These are phyloP conservation scores for Rhizopus microsporus DNA, from an alignment of 371 early-diverging fungal species.

Conservation along the genomic window DNA sequence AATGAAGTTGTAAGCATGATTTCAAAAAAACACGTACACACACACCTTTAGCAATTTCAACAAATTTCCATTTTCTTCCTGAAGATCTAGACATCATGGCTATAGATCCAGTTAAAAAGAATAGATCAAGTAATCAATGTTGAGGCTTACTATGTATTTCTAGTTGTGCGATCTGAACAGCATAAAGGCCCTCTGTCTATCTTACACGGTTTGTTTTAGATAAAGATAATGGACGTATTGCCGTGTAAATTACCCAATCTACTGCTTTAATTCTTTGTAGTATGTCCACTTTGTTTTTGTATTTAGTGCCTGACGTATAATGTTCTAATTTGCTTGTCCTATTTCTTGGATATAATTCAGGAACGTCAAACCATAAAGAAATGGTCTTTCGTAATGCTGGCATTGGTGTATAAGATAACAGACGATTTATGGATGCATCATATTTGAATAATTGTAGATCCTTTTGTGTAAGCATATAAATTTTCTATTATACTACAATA, in stretches of 20 bases:
- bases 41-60: conserved; percentile 13
- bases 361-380: conserved; percentile 12
- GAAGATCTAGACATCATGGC: conserved; percentile 28
- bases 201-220: background rate
- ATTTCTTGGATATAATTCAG: conserved; percentile 11
- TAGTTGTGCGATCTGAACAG: conserved; percentile 45
- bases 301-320: background rate
- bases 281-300: background rate
- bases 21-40: background rate
- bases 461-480: conserved; percentile 1
- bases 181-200: conserved; percentile 37
- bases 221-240: background rate
- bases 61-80: conserved; percentile 35
- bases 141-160: conserved; percentile 32
- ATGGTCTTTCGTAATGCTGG: conserved; percentile 1
- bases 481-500: background rate
- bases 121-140: background rate
- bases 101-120: background rate
- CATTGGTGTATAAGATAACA: background rate
- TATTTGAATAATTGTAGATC: conserved; percentile 6
- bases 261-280: background rate
- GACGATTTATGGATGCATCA: background rate
- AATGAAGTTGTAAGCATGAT: background rate
- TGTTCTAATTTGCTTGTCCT: background rate
- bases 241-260: conserved; percentile 14